phyloP scores from a whole-genome alignment of 2,329 filamentous ascomycete species.

The Thermothelomyces thermophilus region DNA sequence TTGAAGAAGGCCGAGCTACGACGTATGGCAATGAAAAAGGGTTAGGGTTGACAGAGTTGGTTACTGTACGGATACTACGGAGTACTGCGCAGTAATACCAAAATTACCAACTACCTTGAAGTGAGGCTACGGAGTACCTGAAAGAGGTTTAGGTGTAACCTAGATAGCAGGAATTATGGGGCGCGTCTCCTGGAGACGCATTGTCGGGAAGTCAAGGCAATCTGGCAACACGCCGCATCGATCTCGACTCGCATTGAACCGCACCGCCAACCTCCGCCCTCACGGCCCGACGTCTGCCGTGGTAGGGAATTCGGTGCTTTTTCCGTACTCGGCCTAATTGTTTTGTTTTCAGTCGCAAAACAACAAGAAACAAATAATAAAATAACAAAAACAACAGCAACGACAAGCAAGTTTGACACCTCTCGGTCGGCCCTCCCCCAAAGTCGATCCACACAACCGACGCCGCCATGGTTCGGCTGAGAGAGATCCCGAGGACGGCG shows the following conservation, averaged over 20 bases:
- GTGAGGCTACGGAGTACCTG: too few relatives aligned
- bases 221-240: conserved; percentile 26
- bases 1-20: too few relatives aligned
- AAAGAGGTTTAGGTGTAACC: too few relatives aligned
- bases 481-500: conserved; percentile 94
- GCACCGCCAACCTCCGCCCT: conserved; percentile 10
- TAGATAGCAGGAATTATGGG: conserved; percentile 20
- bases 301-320: conserved; percentile 18
- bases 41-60: too few relatives aligned
- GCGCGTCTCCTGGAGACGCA: conserved; percentile 16
- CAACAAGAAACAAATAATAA: not conserved
- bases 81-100: too few relatives aligned
- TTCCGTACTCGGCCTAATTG: conserved; percentile 12
- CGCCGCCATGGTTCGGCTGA: conserved; percentile 76
- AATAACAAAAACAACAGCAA: not conserved
- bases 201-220: conserved; percentile 22
- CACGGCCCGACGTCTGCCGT: conserved; percentile 13
- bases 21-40: too few relatives aligned
- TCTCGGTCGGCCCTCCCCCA: not conserved
- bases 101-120: too few relatives aligned
- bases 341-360: not conserved
- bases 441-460: not conserved
- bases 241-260: conserved; percentile 11
- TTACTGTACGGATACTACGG: too few relatives aligned
- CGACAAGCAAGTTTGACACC: not conserved